Conservation (phyloP, 768 basidiomycete genomes). For the Hysterangium stoloniferum region DNA sequence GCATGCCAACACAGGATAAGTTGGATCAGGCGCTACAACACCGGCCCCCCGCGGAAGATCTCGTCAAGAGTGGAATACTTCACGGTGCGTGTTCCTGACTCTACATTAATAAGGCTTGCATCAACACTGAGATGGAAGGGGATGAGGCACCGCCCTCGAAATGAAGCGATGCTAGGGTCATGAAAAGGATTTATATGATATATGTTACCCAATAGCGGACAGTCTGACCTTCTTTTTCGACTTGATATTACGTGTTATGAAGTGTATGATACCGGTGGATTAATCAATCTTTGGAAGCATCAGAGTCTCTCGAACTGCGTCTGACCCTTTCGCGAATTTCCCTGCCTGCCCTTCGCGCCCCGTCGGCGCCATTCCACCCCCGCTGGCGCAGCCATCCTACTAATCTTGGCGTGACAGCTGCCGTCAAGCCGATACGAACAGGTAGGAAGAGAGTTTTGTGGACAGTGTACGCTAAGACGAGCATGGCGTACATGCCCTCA, state of each 20-base stretch:
- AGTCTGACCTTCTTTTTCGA: neutral
- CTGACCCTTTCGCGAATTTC: constrained; percentile 28
- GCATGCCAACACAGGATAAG: constrained; percentile 39
- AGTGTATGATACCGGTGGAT: neutral
- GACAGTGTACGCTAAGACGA: constrained; percentile 87
- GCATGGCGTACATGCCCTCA: constrained; percentile 85
- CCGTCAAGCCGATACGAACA: constrained; percentile 81
- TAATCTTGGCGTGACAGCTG: constrained; percentile 75
- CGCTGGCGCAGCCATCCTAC: constrained; percentile 74
- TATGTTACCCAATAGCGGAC: neutral
- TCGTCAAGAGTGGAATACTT: constrained; percentile 60
- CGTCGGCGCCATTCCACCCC: constrained; percentile 78
- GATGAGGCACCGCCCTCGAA: constrained; percentile 14
- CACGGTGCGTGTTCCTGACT: constrained; percentile 25
- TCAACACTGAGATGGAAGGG: constrained; percentile 3
- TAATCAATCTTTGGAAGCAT: neutral
- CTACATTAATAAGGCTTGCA: neutral
- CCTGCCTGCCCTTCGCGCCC: constrained; percentile 53
- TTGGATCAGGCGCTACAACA: constrained; percentile 52
- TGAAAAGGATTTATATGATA: neutral
- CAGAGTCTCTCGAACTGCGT: constrained; percentile 8
- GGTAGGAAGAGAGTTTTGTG: constrained; percentile 95
- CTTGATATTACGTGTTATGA: constrained; percentile 3
- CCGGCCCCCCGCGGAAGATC: constrained; percentile 51
- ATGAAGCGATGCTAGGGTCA: neutral